These are phyloP conservation scores for Agaricus bisporus DNA, from an alignment of 768 basidiomycete genomes.

Conservation along the genomic window DNA sequence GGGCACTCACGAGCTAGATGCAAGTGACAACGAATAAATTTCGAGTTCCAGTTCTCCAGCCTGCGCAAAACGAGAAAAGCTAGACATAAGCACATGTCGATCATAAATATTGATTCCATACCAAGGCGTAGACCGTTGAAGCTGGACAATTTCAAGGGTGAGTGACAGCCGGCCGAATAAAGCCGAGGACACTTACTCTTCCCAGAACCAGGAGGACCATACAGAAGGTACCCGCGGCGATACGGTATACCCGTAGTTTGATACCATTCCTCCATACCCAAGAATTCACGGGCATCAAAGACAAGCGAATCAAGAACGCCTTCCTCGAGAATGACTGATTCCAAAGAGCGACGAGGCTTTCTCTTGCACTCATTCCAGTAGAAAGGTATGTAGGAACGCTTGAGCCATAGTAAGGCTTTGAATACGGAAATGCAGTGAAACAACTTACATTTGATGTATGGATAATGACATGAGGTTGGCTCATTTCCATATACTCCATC, in stretches of 20 bases:
- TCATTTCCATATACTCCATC: constrained; percentile 32
- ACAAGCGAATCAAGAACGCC: constrained; percentile 40
- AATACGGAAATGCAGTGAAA: neutral
- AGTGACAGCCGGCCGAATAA: constrained; percentile 10
- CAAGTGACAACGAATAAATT: constrained; percentile 59
- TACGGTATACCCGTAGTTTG: constrained; percentile 47
- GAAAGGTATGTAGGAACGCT: constrained; percentile 27
- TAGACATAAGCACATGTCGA: neutral
- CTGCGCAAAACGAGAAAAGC: constrained; percentile 13
- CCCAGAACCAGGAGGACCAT: constrained; percentile 54
- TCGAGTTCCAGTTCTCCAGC: constrained; percentile 69
- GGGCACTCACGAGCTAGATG: constrained; percentile 35
- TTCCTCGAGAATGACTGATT: constrained; percentile 42
- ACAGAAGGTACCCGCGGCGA: constrained; percentile 45
- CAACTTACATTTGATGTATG: constrained; percentile 28
- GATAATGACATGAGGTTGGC: constrained; percentile 34
- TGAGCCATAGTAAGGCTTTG: constrained; percentile 13
- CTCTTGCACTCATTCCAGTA: constrained; percentile 41
- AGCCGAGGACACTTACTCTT: constrained; percentile 34
- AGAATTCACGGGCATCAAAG: constrained; percentile 44
- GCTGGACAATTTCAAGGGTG: constrained; percentile 29
- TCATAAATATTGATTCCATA: constrained; percentile 13
- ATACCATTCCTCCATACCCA: constrained; percentile 49
- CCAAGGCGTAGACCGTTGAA: constrained; percentile 48
- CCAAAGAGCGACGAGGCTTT: constrained; percentile 42